These are phyloP conservation scores for Acidomyces sp. DNA, from an alignment of 495 filamentous ascomycete genomes.

Conservation along the genomic window DNA sequence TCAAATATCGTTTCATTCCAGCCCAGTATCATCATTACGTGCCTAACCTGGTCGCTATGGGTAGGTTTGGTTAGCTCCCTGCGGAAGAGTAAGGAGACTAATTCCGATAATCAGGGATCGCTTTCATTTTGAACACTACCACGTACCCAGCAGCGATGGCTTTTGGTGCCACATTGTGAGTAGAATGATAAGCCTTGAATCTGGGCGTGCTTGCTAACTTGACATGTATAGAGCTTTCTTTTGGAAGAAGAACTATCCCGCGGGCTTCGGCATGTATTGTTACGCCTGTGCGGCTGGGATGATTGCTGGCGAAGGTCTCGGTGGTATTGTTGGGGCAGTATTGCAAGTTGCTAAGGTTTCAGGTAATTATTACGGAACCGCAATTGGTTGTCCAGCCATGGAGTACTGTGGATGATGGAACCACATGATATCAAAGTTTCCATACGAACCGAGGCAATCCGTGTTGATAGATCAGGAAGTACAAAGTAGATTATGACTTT, in stretches of 20 bases:
- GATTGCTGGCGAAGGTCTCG: constrained; percentile 13
- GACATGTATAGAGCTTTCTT: too few relatives aligned
- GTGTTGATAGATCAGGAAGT: too few relatives aligned
- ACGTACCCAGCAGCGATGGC: constrained; percentile 45
- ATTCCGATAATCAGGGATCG: too few relatives aligned
- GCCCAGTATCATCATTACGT: constrained; percentile 41
- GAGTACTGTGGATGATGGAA: constrained; percentile 9
- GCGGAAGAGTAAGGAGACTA: too few relatives aligned
- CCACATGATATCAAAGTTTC: too few relatives aligned
- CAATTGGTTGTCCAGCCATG: constrained; percentile 9
- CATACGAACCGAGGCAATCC: too few relatives aligned
- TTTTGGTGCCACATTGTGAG: constrained; percentile 42
- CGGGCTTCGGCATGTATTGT: constrained; percentile 13
- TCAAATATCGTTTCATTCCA: constrained; percentile 28
- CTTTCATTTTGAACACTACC: constrained; percentile 48
- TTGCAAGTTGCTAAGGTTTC: constrained; percentile 6
- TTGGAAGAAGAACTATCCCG: constrained; percentile 15
- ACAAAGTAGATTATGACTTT: too few relatives aligned
- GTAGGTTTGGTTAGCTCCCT: too few relatives aligned
- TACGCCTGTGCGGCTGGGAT: constrained; percentile 13
- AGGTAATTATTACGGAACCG: constrained; percentile 15
- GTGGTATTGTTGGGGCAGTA: constrained; percentile 15
- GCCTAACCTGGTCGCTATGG: constrained; percentile 56
- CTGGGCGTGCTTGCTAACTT: too few relatives aligned
- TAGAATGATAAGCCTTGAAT: too few relatives aligned